These are phyloP conservation scores for Phytopythium kandeliae DNA, from an alignment of 352 stramenopile genomes.

Conservation along the genomic window DNA sequence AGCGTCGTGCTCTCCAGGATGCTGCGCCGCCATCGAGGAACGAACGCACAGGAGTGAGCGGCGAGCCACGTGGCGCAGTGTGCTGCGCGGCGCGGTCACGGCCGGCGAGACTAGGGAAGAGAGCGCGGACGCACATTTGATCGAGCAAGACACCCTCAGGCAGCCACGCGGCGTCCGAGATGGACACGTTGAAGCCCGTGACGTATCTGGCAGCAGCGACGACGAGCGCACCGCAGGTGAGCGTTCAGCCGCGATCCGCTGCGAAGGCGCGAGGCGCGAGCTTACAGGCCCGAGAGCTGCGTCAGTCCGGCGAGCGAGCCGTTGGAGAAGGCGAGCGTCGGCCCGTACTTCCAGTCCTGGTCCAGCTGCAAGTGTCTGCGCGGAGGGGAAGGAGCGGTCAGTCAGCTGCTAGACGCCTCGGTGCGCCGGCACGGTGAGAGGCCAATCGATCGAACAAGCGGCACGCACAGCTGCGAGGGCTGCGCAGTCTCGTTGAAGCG, in stretches of 20 bases:
- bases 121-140: conserved; percentile 23
- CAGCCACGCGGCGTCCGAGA: conserved; percentile 31
- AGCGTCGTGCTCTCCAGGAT: conserved; percentile 37
- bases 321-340: conserved; percentile 12
- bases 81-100: too few relatives aligned
- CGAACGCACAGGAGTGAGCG: not conserved
- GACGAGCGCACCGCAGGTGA: too few relatives aligned
- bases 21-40: conserved; percentile 11
- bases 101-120: not conserved
- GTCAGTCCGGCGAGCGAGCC: conserved; percentile 17
- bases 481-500: conserved; percentile 16
- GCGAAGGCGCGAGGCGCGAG: too few relatives aligned
- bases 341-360: conserved; percentile 11
- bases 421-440: too few relatives aligned
- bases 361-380: conserved; percentile 7
- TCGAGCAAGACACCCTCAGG: conserved; percentile 18
- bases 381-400: too few relatives aligned
- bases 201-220: too few relatives aligned
- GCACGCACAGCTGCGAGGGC: conserved; percentile 7
- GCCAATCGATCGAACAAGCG: not conserved
- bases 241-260: too few relatives aligned
- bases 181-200: conserved; percentile 31
- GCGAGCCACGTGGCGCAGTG: too few relatives aligned
- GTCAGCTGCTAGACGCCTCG: too few relatives aligned
- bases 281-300: conserved; percentile 23